These are phyloP conservation scores for Danielia reshetovae DNA, from an alignment of 805 yeast genomes.

Conservation along the genomic window DNA sequence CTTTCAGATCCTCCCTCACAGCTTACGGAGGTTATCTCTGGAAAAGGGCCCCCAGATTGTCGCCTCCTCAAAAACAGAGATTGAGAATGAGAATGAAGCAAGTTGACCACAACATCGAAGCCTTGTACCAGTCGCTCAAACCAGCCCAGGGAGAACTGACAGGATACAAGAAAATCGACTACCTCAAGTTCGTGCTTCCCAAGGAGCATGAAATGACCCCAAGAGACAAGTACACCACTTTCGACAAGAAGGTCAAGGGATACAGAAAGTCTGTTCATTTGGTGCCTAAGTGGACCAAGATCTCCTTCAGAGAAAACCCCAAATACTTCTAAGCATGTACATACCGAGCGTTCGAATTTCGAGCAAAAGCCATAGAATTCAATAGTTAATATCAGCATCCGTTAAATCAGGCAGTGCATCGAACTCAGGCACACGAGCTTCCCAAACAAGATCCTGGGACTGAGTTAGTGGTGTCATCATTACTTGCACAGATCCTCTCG, in stretches of 20 bases:
- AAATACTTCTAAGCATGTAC: conserved; percentile 46
- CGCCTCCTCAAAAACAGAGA: conserved; percentile 75
- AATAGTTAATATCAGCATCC: background rate
- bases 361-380: conserved; percentile 1
- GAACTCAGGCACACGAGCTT: too few relatives aligned
- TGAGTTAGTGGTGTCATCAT: too few relatives aligned
- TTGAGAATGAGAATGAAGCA: conserved; percentile 77
- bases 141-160: conserved; percentile 29
- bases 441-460: too few relatives aligned
- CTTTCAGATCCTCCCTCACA: conserved; percentile 58
- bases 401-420: background rate
- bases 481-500: too few relatives aligned
- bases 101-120: conserved; percentile 76
- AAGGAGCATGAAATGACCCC: conserved; percentile 78
- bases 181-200: conserved; percentile 50
- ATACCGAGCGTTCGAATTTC: too few relatives aligned
- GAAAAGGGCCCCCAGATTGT: conserved; percentile 51
- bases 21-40: conserved; percentile 71
- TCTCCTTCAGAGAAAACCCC: conserved; percentile 77
- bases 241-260: conserved; percentile 65
- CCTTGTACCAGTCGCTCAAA: conserved; percentile 43
- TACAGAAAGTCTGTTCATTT: conserved; percentile 87
- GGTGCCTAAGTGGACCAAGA: conserved; percentile 89
- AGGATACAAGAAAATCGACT: conserved; percentile 34
- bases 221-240: conserved; percentile 82